Base-by-base conservation (phyloP, 495 filamentous ascomycete genomes). In the Talaromyces nanjingensis region DNA sequence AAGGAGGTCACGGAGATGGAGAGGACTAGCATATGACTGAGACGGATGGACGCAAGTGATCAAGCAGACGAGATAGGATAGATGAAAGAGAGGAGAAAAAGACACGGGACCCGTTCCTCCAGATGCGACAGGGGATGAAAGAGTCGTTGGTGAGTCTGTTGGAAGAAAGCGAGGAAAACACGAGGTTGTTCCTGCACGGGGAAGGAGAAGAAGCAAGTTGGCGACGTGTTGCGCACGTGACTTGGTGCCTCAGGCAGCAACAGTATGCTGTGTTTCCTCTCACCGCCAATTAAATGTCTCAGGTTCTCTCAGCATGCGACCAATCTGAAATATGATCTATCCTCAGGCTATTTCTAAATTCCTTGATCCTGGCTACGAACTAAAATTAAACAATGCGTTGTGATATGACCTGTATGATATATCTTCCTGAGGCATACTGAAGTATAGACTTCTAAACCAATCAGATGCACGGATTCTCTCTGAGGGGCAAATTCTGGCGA, bases 1-100 rank as follows among this genome's bases (percentile, higher is more conserved):
- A 56, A 62, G 67, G 60, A 65, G 61, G 60, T 60, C 63, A 63
- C 58, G 62, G 65, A 61, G 64, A 73, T 67, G 72, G 65, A 69
- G 69, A 66, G 66, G 65, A 62, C 61, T 34, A 34, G 47, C 25
- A 63, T 20, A 55, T n/a, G 34, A 56, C 20, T 31, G 37, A 52
- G 9, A 37, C 27, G 18, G 9, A 37, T 12, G 18, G 33, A 33
- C 31, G 27, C 9, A 42, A 39, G 14, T 60, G 33, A 39, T 12
- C 33, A 60, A 24, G 22, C n/a, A 45, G 39, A 42, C 27, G 22
- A 37, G 59, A 18, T 0, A 49, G 18, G 22, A 62, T 25, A 49
- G 59, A 22, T 27, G 59, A 62, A 33, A n/a, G 31, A 49, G 25
- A 53, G 59, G 37, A 24, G 27, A 53, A 49, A 33, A 29, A 53